Evolutionary conservation across 176 grass and related monocot genomes (phyloP).

Genomic region (bread wheat (Triticum aestivum)): IWGSC_CS_RefSeq_v2.1 NC_057802.1:453036098-453036597

Average conservation of each 20-base stretch:
- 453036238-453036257: constrained; percentile 56
- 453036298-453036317: constrained; percentile 15
- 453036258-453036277: constrained; percentile 46
- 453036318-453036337: constrained; percentile 49
- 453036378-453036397: constrained; percentile 37
- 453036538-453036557: not conserved
- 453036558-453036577: not conserved
- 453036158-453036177: not conserved
- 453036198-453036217: constrained; percentile 51
- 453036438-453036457: constrained; percentile 61
- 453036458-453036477: constrained; percentile 47
- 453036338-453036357: constrained; percentile 52
- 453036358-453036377: constrained; percentile 33
- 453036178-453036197: not conserved
- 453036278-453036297: constrained; percentile 31
- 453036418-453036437: constrained; percentile 51
- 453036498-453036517: constrained; percentile 64
- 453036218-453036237: constrained; percentile 54
- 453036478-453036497: constrained; percentile 48
- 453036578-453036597: not conserved
- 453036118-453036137: not conserved
- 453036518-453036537: constrained; percentile 78
- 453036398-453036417: constrained; percentile 50
- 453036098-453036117: not conserved
- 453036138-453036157: not conserved